A percentile compares a stretch with the other conserved stretches of the same genome.
phyloP scores from a whole-genome alignment of 768 basidiomycete genomes.

The Boletus speciosus region DNA sequence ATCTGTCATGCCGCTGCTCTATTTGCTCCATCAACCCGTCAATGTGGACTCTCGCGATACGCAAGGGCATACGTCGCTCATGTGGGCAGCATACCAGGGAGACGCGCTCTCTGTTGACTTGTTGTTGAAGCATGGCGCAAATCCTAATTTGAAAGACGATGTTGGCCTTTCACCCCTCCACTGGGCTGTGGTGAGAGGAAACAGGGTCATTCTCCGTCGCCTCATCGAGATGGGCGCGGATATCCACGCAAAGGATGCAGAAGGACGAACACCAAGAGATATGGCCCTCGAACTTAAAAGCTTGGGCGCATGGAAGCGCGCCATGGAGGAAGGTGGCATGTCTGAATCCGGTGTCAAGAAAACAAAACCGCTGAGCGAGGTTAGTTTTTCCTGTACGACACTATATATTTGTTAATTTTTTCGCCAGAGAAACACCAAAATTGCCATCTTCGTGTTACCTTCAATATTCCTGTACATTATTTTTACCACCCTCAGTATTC shows the following conservation, averaged over 20 bases:
- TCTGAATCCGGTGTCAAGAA: conserved; percentile 69
- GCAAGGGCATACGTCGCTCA: conserved; percentile 90
- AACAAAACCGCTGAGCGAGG: conserved; percentile 68
- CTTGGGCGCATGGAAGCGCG: conserved; percentile 84
- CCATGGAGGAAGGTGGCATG: conserved; percentile 83
- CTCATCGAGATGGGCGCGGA: conserved; percentile 86
- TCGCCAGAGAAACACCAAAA: conserved; percentile 71
- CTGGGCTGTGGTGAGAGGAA: conserved; percentile 98
- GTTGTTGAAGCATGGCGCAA: conserved; percentile 84
- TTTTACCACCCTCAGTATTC: conserved; percentile 75
- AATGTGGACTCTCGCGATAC: conserved; percentile 87
- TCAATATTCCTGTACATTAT: conserved; percentile 77
- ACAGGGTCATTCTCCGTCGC: conserved; percentile 77
- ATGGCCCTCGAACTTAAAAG: conserved; percentile 95
- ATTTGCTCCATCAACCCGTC: conserved; percentile 89
- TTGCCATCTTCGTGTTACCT: conserved; percentile 76
- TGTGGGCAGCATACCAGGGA: conserved; percentile 99
- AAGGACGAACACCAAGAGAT: conserved; percentile 85
- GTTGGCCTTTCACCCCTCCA: conserved; percentile 85
- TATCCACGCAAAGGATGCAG: conserved; percentile 72
- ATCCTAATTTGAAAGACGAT: conserved; percentile 71
- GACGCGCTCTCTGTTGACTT: conserved; percentile 94
- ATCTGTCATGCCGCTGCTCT: conserved; percentile 90
- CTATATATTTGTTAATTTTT: conserved; percentile 2
- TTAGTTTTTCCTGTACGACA: conserved; percentile 30